Percentiles rank a stretch among this genome's conserved stretches.
Conservation (phyloP, 129 eudicot genomes). For the Pseudognaphalium luteoalbum region DNA sequence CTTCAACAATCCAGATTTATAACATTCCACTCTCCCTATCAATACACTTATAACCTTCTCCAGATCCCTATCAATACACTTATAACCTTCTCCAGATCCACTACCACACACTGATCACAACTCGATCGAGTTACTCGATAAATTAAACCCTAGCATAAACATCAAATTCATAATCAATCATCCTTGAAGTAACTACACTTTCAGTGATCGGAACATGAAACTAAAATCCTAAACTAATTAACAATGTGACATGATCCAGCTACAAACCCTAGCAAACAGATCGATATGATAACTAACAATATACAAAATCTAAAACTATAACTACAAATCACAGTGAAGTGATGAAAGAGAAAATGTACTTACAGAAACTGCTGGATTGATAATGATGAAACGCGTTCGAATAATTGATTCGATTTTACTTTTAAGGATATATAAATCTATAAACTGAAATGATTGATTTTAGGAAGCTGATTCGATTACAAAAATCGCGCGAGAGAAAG, state of each 20-base stretch:
- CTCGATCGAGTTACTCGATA: background rate
- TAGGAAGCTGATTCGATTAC: slow-evolving; percentile 19
- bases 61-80: slow-evolving; percentile 18
- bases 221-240: slow-evolving; percentile 12
- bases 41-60: background rate
- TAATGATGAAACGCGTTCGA: slow-evolving; percentile 5
- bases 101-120: slow-evolving; percentile 36
- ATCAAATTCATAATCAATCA: slow-evolving; percentile 1
- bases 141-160: background rate
- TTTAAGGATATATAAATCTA: background rate
- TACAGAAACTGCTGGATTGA: slow-evolving; percentile 15
- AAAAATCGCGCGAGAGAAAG: slow-evolving; percentile 27
- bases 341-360: slow-evolving; percentile 19
- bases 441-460: background rate
- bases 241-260: slow-evolving; percentile 22
- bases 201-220: slow-evolving; percentile 15
- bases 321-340: slow-evolving; percentile 4
- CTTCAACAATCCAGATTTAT: slow-evolving; percentile 20
- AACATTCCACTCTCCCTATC: slow-evolving; percentile 7
- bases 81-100: slow-evolving; percentile 19
- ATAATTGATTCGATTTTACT: background rate
- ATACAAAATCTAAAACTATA: slow-evolving; percentile 6
- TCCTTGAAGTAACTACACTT: background rate
- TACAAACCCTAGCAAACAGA: slow-evolving; percentile 2
- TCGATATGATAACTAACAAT: slow-evolving; percentile 3